phyloP scores from a whole-genome alignment of 768 basidiomycete species.

The Suillus luteus region DNA sequence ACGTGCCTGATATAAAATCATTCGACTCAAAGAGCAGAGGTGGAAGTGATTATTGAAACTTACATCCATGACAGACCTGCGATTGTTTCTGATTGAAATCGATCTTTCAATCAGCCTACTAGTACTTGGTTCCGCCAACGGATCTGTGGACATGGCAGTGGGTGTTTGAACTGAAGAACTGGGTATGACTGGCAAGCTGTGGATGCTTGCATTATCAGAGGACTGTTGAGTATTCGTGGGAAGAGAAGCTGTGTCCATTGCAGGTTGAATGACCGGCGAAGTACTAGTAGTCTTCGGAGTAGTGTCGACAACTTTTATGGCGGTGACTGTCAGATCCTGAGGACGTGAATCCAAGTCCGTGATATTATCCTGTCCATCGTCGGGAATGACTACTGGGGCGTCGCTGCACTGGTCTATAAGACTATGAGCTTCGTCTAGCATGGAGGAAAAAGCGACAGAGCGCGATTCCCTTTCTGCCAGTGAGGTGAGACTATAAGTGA shows the following conservation, averaged over 20 bases:
- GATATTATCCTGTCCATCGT: constrained; percentile 18
- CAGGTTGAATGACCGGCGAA: constrained; percentile 30
- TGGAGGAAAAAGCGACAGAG: background rate
- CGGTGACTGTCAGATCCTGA: constrained; percentile 25
- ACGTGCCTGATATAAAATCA: constrained; percentile 45
- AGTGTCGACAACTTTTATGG: constrained; percentile 31
- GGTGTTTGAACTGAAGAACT: constrained; percentile 32
- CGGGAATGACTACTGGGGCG: constrained; percentile 39
- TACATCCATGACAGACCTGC: constrained; percentile 64
- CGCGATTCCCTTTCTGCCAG: constrained; percentile 3
- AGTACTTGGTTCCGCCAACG: constrained; percentile 13
- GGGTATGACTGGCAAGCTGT: constrained; percentile 58
- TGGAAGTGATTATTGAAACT: constrained; percentile 11
- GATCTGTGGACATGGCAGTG: constrained; percentile 29
- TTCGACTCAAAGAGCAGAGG: constrained; percentile 10
- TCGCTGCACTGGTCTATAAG: constrained; percentile 38
- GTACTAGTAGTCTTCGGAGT: constrained; percentile 25
- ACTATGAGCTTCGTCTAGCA: constrained; percentile 23
- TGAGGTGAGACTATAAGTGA: constrained; percentile 10
- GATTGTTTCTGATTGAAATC: constrained; percentile 44
- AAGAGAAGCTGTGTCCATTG: constrained; percentile 38
- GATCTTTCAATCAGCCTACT: constrained; percentile 21
- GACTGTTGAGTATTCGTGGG: constrained; percentile 40
- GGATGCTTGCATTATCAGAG: constrained; percentile 56
- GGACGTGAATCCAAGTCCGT: constrained; percentile 26